Base-by-base conservation (phyloP, 2,329 filamentous ascomycete genomes). In the Fusarium cyanostomum region DNA sequence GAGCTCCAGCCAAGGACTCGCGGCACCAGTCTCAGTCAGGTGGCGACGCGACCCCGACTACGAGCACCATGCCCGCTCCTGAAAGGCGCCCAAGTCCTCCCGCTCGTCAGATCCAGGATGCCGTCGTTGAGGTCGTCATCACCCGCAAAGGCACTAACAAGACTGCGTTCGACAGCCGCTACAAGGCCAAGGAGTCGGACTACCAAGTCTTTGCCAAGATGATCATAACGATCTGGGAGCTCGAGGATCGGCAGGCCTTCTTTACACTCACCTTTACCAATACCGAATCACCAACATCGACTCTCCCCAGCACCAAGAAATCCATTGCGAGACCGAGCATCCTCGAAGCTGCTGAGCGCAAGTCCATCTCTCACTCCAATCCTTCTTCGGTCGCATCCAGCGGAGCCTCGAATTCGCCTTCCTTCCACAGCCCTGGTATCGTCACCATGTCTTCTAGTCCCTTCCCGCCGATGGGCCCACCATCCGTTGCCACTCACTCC, bases 241-340 rank as follows among this genome's bases (percentile, higher is more conserved):
- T 85, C n/a, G 85, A 90, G 34, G 86, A 90, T 37, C 81, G 83
- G 16, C 84, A 88, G 65, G 86, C 83, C 9, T 92, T 89, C 74
- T 93, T 88, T 71, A 92, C 89, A 2, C 78, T 93, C 56, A 92
- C 89, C 0, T 93, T 94, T 59, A 93, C 90, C 10, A 87, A 83
- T 59, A 83, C 85, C 11, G 78, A 82, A 15, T 79, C 79, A 1
- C 72, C 74, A 0, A 52, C 74, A 2, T 70, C 78, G 0, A 69
- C 73, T 1, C 64, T 78, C 6, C 46, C 73, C 2, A 71, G 67
- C 9, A 70, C 68, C 13, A 78, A 73, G 44, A 81, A 78, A 53
- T 71, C 77, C 2, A 66, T 80, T 12, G 78, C 77, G 15, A 77
- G 73, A 34, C 72, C 76, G 3, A 78, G 73, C 30, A 71, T 78